A percentile compares a stretch with the other conserved stretches of the same genome.
These are phyloP conservation scores for Fusarium decemcellulare DNA, from an alignment of 2,329 filamentous ascomycete genomes.

Conservation along the genomic window DNA sequence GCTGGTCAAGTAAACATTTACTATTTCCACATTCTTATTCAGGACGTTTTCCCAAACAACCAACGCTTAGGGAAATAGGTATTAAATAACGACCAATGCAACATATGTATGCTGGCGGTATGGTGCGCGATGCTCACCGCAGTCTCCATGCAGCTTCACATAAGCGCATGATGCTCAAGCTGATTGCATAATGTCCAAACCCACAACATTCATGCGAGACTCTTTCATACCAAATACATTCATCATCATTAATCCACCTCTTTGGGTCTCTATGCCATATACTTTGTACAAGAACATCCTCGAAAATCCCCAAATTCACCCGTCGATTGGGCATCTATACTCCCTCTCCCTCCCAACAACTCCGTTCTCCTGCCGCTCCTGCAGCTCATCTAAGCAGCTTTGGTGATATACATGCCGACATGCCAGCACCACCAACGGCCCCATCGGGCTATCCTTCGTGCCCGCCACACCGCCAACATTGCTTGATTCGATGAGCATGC, in stretches of 20 bases:
- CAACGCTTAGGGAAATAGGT: too few species aligned
- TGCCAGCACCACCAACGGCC: conserved; percentile 76
- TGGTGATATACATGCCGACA: conserved; percentile 81
- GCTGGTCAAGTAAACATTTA: too few species aligned
- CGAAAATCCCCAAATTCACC: conserved; percentile 50
- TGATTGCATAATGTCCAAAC: not conserved
- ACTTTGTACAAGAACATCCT: conserved; percentile 39
- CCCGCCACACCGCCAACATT: conserved; percentile 23
- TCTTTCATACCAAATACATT: conserved; percentile 25
- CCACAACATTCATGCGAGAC: not conserved
- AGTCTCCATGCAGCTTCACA: not conserved
- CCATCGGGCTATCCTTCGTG: conserved; percentile 66
- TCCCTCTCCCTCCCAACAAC: conserved; percentile 63
- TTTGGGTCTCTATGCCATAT: conserved; percentile 43
- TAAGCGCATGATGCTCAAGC: not conserved
- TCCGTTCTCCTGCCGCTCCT: conserved; percentile 65
- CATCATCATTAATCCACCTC: conserved; percentile 46
- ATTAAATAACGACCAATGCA: too few species aligned
- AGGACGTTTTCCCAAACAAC: too few species aligned
- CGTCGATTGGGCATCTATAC: conserved; percentile 72
- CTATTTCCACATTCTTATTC: too few species aligned
- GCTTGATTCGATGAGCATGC: conserved; percentile 55
- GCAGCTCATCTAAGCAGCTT: conserved; percentile 76
- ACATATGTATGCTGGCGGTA: too few species aligned
- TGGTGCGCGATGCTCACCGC: not conserved